Evolutionary conservation across 768 basidiomycete species (phyloP), one percentile per base, ranked within the genome.

Genomic region (Rhodotorula toruloides): DNA sequence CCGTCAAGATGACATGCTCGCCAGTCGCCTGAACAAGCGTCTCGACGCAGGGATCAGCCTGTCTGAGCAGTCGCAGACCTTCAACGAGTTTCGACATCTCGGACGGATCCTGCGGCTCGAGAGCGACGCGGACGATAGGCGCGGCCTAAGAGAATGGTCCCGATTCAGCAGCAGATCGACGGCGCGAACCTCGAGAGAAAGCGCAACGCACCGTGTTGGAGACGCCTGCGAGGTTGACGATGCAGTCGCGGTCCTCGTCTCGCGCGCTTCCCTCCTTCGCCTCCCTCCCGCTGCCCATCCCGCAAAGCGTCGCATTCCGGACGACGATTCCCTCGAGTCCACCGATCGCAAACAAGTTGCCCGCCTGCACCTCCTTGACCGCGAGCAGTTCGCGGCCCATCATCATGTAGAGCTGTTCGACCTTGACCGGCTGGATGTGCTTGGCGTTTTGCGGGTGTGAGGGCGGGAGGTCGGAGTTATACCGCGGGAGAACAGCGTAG

Each of bases 21-120:
- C 96, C 96, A 0, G 93, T 96, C 73, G 90, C 85, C 77, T 98
- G 96, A 72, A 97, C 92, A 77, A 97, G 92, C 0, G 90, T 93
- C 76, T 98, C 91, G 8, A 94, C 93, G 70, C 92, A 98, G 2
- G 96, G 94, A 79, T 98, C 96, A 8, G 92, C 87, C 76, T 97
- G 93, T 71, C 87, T 88, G 40, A 99, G 84, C 19, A 98, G 80
- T 70, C 88, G 89, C 60, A 99, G 80, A 1, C 96, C 96, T 43
- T 82, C 83, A 50, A 98, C 83, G 31, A 99, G 81, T 76, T 90
- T 91, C 2, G 85, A 87, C 85, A 98, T 88, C 75, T 98, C 91
- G 12, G 85, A 77, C 19, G 81, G 81, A 46, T 83, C 81, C 36
- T 80, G 81, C 0, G 96, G 91, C 74, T 98, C 96, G 48, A 99